Base-by-base conservation (phyloP, 1,284 basidiomycete genomes). In the Cryptococcus deneoformans region DNA sequence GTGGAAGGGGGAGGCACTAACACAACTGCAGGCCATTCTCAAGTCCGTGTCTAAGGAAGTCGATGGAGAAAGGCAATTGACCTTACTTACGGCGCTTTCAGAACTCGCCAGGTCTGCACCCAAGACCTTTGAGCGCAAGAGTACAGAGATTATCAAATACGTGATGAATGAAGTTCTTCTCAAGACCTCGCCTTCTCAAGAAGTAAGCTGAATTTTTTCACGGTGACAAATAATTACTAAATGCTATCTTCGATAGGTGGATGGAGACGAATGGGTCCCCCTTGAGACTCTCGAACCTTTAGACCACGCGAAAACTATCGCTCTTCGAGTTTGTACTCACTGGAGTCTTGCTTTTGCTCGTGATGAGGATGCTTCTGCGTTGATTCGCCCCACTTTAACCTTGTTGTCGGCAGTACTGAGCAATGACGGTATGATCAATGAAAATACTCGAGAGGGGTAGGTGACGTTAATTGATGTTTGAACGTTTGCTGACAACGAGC, bases 251-350 rank as follows among this genome's bases (percentile, higher is more conserved):
- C 3, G 39, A 5, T 50, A 86, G 38, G 84, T 86, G 44, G 74
- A 77, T 9, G 70, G 71, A 36, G 80, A 79, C 34, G 88, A 91
- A 63, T 96, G 92, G 92, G 79, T 84, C 3, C 82, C 85, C 44
- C 86, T 90, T 49, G 81, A 82, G 0, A 80, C 85, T 8, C 74
- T 94, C 14, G 67, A 73, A 12, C 50, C 60, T 0, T 57, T 68
- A 12, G 75, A 75, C 42, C 80, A 80, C 46, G 88, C 90, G 0
- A 91, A 91, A 69, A 70, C 94, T 3, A 76, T 87, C 6, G 83
- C 85, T 0, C 72, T 96, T 49, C 91, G 94, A 72, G 82, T 93
- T 3, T 86, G 86, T 69, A 83, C 89, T 29, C 87, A 90, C 72
- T 85, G 90, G 14, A 86, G 87, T 68, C 79, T 93, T 11, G 84